Percentiles rank a stretch among this genome's conserved stretches.
Conservation (phyloP, 2,329 filamentous ascomycete genomes). For the Stylonectria norvegica region DNA sequence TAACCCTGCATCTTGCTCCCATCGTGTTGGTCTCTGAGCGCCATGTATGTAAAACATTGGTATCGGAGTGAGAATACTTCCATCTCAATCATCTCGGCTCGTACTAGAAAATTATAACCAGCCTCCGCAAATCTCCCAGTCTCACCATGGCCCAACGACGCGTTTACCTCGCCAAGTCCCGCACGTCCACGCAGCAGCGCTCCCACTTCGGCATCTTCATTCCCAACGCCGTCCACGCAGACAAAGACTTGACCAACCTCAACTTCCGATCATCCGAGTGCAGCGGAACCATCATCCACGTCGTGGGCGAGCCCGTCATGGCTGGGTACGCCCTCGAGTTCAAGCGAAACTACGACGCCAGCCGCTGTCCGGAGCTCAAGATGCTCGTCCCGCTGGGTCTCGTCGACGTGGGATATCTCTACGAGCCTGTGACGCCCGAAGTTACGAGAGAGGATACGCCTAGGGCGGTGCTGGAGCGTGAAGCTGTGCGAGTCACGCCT, state of each 20-base stretch:
- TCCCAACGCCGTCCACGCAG: constrained; percentile 1
- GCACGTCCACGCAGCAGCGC: neutral
- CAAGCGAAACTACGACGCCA: neutral
- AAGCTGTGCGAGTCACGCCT: neutral
- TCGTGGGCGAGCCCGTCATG: neutral
- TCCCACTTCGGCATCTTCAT: constrained; percentile 10
- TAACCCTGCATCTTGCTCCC: too few species aligned
- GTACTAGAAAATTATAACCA: neutral
- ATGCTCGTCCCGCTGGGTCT: neutral
- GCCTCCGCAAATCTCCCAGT: neutral
- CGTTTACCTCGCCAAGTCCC: constrained; percentile 4
- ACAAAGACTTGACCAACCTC: neutral
- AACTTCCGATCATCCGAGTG: neutral
- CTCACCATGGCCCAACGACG: neutral
- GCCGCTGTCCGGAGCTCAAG: neutral
- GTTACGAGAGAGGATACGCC: neutral
- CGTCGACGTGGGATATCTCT: neutral
- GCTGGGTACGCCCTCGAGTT: neutral
- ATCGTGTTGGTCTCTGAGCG: too few species aligned
- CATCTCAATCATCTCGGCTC: neutral
- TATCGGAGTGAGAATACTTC: too few species aligned
- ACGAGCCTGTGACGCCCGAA: neutral
- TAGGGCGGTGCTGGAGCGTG: neutral
- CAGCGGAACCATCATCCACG: neutral
- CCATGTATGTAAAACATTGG: too few species aligned